Base-by-base conservation (phyloP, 2,329 filamentous ascomycete species). In the Aplosporella prunicola region DNA sequence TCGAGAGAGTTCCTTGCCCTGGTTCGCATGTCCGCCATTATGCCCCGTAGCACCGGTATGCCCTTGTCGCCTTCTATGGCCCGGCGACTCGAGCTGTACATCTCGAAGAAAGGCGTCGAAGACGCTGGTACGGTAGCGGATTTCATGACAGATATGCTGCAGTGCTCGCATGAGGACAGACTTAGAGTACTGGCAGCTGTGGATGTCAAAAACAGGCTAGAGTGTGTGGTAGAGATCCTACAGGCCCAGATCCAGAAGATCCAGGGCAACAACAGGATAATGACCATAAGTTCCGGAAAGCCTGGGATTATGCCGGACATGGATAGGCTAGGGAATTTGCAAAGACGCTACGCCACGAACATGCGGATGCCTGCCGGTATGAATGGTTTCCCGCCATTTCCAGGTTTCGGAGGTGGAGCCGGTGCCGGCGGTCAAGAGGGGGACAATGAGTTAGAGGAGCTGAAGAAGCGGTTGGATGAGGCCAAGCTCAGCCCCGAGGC, bases 101-200 rank as follows among this genome's bases (percentile, higher is more conserved):
- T 98, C 45, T 72, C 78, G 20, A 78, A 81, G 57, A 93, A 91
- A 55, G 79, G 86, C 42, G 58, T 91, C 34, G 69, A 76, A 27
- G 87, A 96, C 48, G 88, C 88, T 1, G 89, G 89, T 2, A 67
- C 78, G 7, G 70, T 98, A 8, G 89, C 91, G 5, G 91, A 98
- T 57, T 96, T 96, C 57, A 95, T 98, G 86, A 81, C 86, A 25
- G 93, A 94, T 55, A 74, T 96, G 16, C 76, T 93, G 3, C 86
- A 94, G 45, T 80, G 82, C 34, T 82, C 78, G 8, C 82, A 93
- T 45, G 86, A 94, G 57, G 91, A 98, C 55, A 95, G 93, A 60
- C 70, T 98, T 37, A 77, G 83, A 39, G 76, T 98, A 11, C 68
- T 98, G 23, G 76, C 85, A n/a, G 78, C 87, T 1, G 62, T 93